phyloP scores from a whole-genome alignment of 2,329 filamentous ascomycete species.

The Botrytis byssoidea region DNA sequence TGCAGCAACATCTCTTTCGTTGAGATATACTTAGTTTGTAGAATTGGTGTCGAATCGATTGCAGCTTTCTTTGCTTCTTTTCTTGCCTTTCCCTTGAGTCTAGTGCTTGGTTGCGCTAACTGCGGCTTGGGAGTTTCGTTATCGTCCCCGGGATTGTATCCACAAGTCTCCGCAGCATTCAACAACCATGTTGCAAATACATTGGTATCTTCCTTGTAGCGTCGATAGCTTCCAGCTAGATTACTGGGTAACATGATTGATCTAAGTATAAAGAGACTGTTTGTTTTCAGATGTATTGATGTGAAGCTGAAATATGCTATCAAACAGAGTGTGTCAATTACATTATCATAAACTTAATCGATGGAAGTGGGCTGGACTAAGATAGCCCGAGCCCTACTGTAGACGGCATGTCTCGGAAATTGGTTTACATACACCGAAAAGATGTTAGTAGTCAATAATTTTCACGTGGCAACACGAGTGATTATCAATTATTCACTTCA shows the following conservation, averaged over 20 bases:
- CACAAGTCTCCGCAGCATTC: not conserved
- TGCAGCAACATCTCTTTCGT: not conserved
- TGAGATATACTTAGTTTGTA: not conserved
- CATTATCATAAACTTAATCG: not conserved
- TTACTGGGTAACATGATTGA: not conserved
- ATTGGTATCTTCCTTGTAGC: conserved; percentile 1
- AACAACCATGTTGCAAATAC: not conserved
- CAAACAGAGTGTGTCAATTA: not conserved
- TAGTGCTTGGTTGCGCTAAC: not conserved
- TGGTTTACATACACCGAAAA: not conserved
- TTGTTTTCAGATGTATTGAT: not conserved
- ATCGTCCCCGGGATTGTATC: not conserved
- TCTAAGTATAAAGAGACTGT: not conserved
- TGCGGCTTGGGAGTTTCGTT: not conserved
- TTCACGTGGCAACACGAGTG: not conserved
- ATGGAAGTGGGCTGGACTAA: not conserved
- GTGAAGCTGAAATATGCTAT: not conserved
- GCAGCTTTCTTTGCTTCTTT: not conserved
- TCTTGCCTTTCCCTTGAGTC: not conserved
- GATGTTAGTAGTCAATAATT: not conserved
- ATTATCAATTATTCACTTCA: not conserved
- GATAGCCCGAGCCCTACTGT: not conserved
- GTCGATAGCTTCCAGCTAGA: not conserved
- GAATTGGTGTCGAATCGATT: too few species aligned
- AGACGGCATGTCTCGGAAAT: not conserved